Percentiles rank a stretch among this genome's conserved stretches.
Evolutionary conservation across 352 stramenopile species (phyloP).

Genomic region (Phytophthora capsici): DNA sequence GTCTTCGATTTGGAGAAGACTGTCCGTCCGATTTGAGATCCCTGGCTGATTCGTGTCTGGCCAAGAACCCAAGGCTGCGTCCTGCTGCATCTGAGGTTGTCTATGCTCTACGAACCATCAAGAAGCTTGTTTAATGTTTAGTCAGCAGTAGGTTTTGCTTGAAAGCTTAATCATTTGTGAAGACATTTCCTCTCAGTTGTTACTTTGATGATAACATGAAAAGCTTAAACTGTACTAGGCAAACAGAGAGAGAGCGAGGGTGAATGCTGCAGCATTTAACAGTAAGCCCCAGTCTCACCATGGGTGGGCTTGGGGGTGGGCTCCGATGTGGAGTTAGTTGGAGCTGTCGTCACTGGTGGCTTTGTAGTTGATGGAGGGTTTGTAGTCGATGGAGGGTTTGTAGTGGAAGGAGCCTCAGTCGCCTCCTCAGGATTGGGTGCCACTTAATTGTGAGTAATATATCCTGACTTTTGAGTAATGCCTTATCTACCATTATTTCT

Average conservation of each 20-base stretch:
- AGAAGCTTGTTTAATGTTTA: conserved; percentile 30
- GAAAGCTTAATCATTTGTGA: not conserved
- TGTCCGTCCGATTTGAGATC: conserved; percentile 46
- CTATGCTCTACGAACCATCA: conserved; percentile 50
- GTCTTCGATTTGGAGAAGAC: conserved; percentile 34
- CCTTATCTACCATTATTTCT: too few relatives aligned
- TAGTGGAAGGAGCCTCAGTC: conserved; percentile 8
- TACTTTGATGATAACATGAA: not conserved
- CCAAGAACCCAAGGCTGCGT: conserved; percentile 40
- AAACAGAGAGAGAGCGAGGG: not conserved
- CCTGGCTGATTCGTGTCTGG: conserved; percentile 46
- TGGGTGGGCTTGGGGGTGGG: conserved; percentile 19
- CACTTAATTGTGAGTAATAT: too few relatives aligned
- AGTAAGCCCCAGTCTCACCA: conserved; percentile 12
- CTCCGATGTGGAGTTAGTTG: conserved; percentile 19
- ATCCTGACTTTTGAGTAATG: too few relatives aligned
- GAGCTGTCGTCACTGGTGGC: conserved; percentile 4
- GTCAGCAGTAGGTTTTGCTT: not conserved
- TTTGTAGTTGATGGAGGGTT: conserved; percentile 13
- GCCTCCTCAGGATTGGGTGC: conserved; percentile 9
- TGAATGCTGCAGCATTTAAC: conserved; percentile 1
- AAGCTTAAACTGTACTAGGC: not conserved
- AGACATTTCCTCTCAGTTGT: too few relatives aligned
- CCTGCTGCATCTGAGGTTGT: conserved; percentile 55
- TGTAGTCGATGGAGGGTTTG: conserved; percentile 10